phyloP scores from a whole-genome alignment of 495 filamentous ascomycete genomes.

The Penicillium atrosanguineum region DNA sequence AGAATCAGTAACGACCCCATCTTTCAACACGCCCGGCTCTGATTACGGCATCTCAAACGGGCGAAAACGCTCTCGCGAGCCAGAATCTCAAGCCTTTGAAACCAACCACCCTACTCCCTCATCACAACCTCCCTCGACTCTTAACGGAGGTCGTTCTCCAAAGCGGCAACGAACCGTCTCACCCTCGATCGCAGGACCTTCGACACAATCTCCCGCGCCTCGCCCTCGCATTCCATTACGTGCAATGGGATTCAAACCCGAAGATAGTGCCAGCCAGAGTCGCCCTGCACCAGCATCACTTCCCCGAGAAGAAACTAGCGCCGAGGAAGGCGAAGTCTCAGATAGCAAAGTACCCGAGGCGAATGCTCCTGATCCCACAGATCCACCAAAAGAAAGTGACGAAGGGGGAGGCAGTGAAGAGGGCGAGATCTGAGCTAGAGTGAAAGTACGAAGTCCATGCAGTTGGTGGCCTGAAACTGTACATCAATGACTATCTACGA shows the following conservation, averaged over 20 bases:
- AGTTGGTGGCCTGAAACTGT: slow-evolving; percentile 4
- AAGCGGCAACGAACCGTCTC: slow-evolving; percentile 42
- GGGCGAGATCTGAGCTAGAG: slow-evolving; percentile 35
- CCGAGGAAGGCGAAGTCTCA: slow-evolving; percentile 25
- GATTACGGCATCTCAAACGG: slow-evolving; percentile 25
- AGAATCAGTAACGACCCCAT: slow-evolving; percentile 4
- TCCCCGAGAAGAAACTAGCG: slow-evolving; percentile 10
- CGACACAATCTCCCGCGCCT: slow-evolving; percentile 3
- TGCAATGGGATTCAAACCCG: slow-evolving; percentile 6
- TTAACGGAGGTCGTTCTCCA: slow-evolving; percentile 35
- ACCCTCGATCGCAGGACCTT: slow-evolving; percentile 8
- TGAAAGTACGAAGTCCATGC: background rate
- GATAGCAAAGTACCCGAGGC: slow-evolving; percentile 4
- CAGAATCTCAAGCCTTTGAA: slow-evolving; percentile 26
- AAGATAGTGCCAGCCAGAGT: background rate
- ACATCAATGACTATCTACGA: slow-evolving; percentile 18
- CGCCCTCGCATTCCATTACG: slow-evolving; percentile 22
- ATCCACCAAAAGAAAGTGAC: slow-evolving; percentile 15
- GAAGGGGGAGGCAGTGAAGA: slow-evolving; percentile 43
- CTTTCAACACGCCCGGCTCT: slow-evolving; percentile 18
- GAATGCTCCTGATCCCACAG: background rate
- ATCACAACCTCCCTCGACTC: slow-evolving; percentile 8
- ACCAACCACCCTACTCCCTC: slow-evolving; percentile 7
- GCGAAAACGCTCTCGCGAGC: slow-evolving; percentile 46
- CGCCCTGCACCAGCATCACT: background rate